These are phyloP conservation scores for Paraconiothyrium brasiliense DNA, from an alignment of 2,329 filamentous ascomycete genomes.

Conservation along the genomic window DNA sequence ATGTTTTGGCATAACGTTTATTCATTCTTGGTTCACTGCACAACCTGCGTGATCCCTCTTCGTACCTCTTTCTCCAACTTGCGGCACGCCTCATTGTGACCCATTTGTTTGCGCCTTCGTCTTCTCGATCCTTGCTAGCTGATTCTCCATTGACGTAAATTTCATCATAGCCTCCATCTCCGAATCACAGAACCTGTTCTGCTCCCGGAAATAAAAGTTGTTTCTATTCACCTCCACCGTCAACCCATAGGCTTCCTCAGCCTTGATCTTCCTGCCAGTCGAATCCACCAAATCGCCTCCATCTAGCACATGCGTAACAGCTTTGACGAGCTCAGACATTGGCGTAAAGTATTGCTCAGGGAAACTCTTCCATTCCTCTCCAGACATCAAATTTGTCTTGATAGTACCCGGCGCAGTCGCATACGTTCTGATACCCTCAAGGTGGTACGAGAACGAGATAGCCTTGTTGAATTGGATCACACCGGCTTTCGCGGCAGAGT, in stretches of 20 bases:
- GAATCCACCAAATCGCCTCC: slow-evolving; percentile 39
- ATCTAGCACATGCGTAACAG: slow-evolving; percentile 43
- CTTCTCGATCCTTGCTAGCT: slow-evolving; percentile 38
- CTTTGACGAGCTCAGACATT: slow-evolving; percentile 37
- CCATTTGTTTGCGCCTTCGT: slow-evolving; percentile 25
- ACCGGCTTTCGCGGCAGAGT: slow-evolving; percentile 45
- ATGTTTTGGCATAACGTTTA: neutral
- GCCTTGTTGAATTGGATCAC: slow-evolving; percentile 53
- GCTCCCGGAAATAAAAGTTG: slow-evolving; percentile 40
- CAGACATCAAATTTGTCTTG: slow-evolving; percentile 46
- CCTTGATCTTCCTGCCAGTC: slow-evolving; percentile 31
- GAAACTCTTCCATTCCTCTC: slow-evolving; percentile 47
- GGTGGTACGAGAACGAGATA: slow-evolving; percentile 46
- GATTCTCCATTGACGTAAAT: slow-evolving; percentile 39
- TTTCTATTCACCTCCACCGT: slow-evolving; percentile 41
- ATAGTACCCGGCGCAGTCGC: slow-evolving; percentile 52
- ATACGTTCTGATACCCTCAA: slow-evolving; percentile 52
- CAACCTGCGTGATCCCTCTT: too few species aligned
- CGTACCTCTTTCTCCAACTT: neutral
- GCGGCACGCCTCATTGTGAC: neutral
- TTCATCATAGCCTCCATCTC: slow-evolving; percentile 43
- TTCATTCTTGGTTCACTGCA: neutral
- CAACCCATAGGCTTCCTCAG: slow-evolving; percentile 34
- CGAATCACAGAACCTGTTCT: slow-evolving; percentile 31
- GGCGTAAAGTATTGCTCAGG: slow-evolving; percentile 47